Base-by-base conservation (phyloP, 768 basidiomycete species). In the Rhizopogon vulgaris region DNA sequence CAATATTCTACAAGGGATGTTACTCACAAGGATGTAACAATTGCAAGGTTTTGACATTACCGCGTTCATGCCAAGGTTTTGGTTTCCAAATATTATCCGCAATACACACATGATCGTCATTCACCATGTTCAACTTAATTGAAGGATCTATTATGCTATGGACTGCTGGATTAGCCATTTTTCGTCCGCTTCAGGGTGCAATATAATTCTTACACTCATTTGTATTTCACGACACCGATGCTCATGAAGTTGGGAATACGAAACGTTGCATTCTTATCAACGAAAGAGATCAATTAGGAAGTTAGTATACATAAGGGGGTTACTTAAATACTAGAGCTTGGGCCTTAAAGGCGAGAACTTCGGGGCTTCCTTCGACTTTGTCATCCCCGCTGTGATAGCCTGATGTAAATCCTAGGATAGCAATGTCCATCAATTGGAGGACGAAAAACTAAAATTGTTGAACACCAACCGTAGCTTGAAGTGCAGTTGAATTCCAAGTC, bases 401-500 rank as follows among this genome's bases (percentile, higher is more conserved):
- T 49, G 27, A 3, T 43, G 6, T 5, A 58, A 27, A 30, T 58
- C 57, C 57, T 58, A 28, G 15, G n/a, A 9, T 5, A 48, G 14
- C 9, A 47, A 42, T 3, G 7, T 18, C 9, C 9, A n/a, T 43
- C 4, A 47, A 24, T 24, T 10, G 24, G 18, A 22, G 10, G 2
- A 6, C 7, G 11, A 15, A 24, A 18, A 34, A 24, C 18, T 4
- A 4, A 11, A 3, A 25, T 11, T 2, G 32, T 22, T 6, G 5
- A 17, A 14, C 1, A 49, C 74, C 54, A 56, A 77, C 80, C 52
- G 62, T 55, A 4, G 77, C 71, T 58, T 83, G 79, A 2, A 80
- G 58, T 76, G 78, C 76, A 5, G 68, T 63, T 58, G 66, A 62
- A 58, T 82, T 83, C 83, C 83, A 85, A 0, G 70, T 71, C 0